A percentile compares a stretch with the other conserved stretches of the same genome.
Conservation (phyloP, 2,329 filamentous ascomycete genomes). For the Aspergillus fumigatiaffinis region DNA sequence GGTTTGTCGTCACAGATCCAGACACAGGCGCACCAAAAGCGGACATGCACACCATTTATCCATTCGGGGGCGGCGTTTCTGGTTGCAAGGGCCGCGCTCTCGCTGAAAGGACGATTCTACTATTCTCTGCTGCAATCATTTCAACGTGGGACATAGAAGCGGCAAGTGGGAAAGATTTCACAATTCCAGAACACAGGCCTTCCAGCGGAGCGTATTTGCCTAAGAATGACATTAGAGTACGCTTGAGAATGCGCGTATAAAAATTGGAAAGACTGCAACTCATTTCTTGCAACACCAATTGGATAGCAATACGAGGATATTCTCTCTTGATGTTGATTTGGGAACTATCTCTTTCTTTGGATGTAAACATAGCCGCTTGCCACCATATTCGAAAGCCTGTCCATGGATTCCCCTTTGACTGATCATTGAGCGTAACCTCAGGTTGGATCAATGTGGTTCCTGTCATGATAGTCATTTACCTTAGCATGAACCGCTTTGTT, state of each 20-base stretch:
- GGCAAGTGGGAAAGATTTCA: conserved; percentile 43
- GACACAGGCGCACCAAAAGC: conserved; percentile 33
- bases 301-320: neutral
- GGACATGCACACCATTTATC: conserved; percentile 42
- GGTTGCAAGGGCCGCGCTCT: conserved; percentile 51
- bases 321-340: neutral
- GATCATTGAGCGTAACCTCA: neutral
- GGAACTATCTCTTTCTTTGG: neutral
- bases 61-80: conserved; percentile 47
- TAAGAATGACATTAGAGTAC: conserved; percentile 51
- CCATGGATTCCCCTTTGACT: neutral
- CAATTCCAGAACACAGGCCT: conserved; percentile 48
- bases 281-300: neutral
- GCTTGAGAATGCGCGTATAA: conserved; percentile 44
- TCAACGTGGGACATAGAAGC: conserved; percentile 55
- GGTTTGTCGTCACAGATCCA: conserved; percentile 44
- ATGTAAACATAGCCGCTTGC: neutral
- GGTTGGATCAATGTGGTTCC: neutral
- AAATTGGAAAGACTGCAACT: neutral
- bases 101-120: conserved; percentile 48
- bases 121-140: conserved; percentile 51
- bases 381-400: neutral
- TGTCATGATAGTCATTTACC: neutral
- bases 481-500: no score
- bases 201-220: conserved; percentile 51